Base-by-base conservation (phyloP, 2,329 filamentous ascomycete genomes). In the Achaetomium macrosporum region DNA sequence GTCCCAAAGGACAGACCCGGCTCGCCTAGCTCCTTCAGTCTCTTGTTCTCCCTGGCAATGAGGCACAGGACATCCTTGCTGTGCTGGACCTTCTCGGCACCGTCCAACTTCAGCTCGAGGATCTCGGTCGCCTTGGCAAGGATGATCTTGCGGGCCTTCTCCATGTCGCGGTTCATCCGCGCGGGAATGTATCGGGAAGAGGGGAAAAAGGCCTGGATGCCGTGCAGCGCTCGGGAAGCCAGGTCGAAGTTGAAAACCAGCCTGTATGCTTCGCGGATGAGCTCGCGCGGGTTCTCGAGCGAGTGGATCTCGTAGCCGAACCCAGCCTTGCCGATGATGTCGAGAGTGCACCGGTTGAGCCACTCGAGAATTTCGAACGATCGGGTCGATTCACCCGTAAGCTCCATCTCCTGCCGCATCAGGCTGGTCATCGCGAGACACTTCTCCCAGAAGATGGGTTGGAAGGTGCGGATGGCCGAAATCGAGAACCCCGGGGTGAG, bases 281-380 rank as follows among this genome's bases (percentile, higher is more conserved):
- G 69, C 1, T 66, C 64, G 6, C 69, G 63, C 0, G 68, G 66
- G 48, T 72, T 47, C 39, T 66, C 61, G 5, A 74, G 66, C 0
- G 70, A 72, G 58, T 69, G 63, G 53, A 73, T 66, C 15, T 72
- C 68, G 50, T 67, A 69, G 7, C 71, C 70, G 42, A 73, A 71
- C 9, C 71, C 71, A 11, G 70, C 71, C 54, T 67, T 64, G 41
- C 68, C 70, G 47, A 73, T 72, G 54, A 74, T 74, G 60, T 74
- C 72, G 17, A 74, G 66, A 0, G 71, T 73, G 33, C 68, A 67
- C 19, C 71, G 64, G 61, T 72, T 73, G n/a, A 72, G 63, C 70
- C 71, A 73, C 51, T 73, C 70, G 11, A 72, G 61, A 1, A 67
- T 60, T 49, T 73, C 70, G 42, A 71, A 64, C 0, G 64, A 65